Conservation (phyloP, 1,139 yeast genomes). For the Eremothecium cymbalariae region DNA sequence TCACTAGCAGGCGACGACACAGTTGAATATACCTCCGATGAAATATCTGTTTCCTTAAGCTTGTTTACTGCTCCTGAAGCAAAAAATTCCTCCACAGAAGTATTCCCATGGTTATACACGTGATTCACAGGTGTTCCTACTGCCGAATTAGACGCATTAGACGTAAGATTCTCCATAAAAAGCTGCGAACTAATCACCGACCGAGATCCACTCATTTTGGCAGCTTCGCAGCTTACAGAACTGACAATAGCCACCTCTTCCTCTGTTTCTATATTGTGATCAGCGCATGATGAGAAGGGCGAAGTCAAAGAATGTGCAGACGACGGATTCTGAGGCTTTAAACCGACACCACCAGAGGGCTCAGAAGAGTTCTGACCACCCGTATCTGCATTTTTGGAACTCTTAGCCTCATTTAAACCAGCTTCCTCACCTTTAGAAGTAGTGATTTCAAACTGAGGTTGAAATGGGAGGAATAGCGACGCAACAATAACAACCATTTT, state of each 20-base stretch:
- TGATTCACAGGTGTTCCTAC: conserved; percentile 21
- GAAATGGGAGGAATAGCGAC: conserved; percentile 30
- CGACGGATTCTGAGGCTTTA: conserved; percentile 17
- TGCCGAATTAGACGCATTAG: conserved; percentile 24
- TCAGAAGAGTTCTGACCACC: conserved; percentile 1
- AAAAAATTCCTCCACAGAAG: conserved; percentile 27
- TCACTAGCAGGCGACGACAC: conserved; percentile 10
- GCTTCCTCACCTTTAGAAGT: conserved; percentile 21
- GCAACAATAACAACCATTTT: conserved; percentile 30
- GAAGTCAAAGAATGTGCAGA: conserved; percentile 21
- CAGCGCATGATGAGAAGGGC: conserved; percentile 6
- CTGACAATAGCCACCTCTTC: neutral
- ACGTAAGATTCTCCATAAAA: conserved; percentile 30
- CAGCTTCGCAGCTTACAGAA: conserved; percentile 2
- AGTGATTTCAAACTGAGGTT: conserved; percentile 30
- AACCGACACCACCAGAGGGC: conserved; percentile 8
- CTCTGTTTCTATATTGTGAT: neutral
- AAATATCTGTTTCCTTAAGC: conserved; percentile 6
- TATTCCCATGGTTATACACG: conserved; percentile 12
- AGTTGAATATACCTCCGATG: conserved; percentile 7
- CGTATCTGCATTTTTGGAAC: conserved; percentile 11
- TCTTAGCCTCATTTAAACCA: conserved; percentile 21
- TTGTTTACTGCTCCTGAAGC: conserved; percentile 12
- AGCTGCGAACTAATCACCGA: conserved; percentile 25
- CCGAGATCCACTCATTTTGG: conserved; percentile 4